Evolutionary conservation across 2,329 filamentous ascomycete genomes (phyloP), one percentile per base, ranked within the genome.

Genomic region (Alternaria sp.): DNA sequence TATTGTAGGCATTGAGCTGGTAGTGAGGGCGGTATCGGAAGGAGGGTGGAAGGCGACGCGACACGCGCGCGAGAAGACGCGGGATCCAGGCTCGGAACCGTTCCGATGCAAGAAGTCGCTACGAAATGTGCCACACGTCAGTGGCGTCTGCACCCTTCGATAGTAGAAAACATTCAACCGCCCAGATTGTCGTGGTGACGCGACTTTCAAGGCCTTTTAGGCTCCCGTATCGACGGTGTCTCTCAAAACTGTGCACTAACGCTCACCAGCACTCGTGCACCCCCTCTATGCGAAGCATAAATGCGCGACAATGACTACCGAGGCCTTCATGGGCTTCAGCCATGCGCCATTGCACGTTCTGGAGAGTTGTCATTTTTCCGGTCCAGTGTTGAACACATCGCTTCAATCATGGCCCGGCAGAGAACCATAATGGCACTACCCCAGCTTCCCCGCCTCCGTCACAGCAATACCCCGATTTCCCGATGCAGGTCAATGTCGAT

Each of bases 401-500:
- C 30, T 18, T 25, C 41, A 30, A 45, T 57, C 55, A 51, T 20
- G 38, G n/a, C 18, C 52, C 25, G 51, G 36, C 18, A 22, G 12
- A 12, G 51, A 22, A 40, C 11, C 27, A 14, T 16, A 34, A 45
- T 28, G 43, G 32, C 43, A 45, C 22, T 40, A 59, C 57, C 59
- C 59, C 62, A 48, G 54, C 36, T 57, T 67, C 55, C 62, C 52
- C 62, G 41, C 62, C 44, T 55, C 67, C 20, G 66, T 65, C 43
- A 16, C 14, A 57, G 41, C 44, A 36, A 55, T 69, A 30, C 10
- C 57, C 69, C 69, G 69, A 68, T 53, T 48, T 41, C 9, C 69
- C 69, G 69, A 40, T 32, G 60, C 60, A 64, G 46, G 56, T 59
- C 53, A 50, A 27, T 11, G 36, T 34, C 36, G 4, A 46, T 38